Conservation (phyloP, 2,329 filamentous ascomycete genomes). For the Raffaelea albimanens region DNA sequence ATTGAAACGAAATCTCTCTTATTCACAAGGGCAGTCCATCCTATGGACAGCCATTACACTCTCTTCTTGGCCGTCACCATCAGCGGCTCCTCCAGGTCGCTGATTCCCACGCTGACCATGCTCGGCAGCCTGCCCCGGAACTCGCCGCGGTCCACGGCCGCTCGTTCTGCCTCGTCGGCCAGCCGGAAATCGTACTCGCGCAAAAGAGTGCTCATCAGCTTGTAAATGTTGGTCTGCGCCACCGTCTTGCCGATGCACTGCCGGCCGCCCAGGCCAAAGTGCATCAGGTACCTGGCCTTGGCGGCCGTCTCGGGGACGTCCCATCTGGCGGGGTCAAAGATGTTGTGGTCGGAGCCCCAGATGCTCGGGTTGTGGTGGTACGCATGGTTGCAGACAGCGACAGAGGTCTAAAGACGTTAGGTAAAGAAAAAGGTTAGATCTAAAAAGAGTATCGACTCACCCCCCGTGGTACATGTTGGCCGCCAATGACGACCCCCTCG, state of each 20-base stretch:
- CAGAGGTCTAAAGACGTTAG: conserved; percentile 1
- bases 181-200: conserved; percentile 20
- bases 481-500: conserved; percentile 16
- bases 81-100: conserved; percentile 10
- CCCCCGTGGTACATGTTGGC: no score
- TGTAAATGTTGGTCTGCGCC: conserved; percentile 24
- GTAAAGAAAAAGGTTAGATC: no score
- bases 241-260: conserved; percentile 26
- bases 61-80: background rate
- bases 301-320: conserved; percentile 6
- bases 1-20: no score
- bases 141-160: conserved; percentile 1
- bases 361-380: conserved; percentile 23
- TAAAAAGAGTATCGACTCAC: no score
- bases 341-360: conserved; percentile 22
- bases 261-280: conserved; percentile 22
- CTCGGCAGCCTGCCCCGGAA: conserved; percentile 10
- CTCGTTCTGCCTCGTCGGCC: conserved; percentile 14
- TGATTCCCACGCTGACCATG: conserved; percentile 13
- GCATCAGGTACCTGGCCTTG: conserved; percentile 20
- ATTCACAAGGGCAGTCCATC: no score
- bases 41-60: no score
- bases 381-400: conserved; percentile 20
- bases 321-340: conserved; percentile 22
- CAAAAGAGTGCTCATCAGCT: conserved; percentile 21